A percentile compares a stretch with the other conserved stretches of the same genome.
phyloP scores from a whole-genome alignment of 805 yeast genomes.

The Kuraishia floccosa region DNA sequence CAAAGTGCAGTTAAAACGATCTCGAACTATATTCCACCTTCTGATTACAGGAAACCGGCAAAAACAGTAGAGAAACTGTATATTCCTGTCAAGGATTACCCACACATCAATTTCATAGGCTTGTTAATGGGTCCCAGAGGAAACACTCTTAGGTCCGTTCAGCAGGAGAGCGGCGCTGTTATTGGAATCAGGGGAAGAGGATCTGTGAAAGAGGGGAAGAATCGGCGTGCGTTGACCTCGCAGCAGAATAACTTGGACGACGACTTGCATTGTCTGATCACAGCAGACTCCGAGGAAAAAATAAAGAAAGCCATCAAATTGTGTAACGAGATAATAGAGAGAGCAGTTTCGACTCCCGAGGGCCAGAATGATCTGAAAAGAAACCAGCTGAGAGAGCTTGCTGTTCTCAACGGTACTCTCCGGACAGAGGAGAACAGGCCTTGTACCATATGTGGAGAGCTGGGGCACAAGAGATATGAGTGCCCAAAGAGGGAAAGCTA shows the following conservation, averaged over 20 bases:
- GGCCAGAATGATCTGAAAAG: slow-evolving; percentile 90
- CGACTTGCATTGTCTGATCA: slow-evolving; percentile 79
- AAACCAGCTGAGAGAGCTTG: slow-evolving; percentile 84
- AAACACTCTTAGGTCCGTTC: slow-evolving; percentile 69
- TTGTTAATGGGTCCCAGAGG: slow-evolving; percentile 92
- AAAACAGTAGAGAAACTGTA: slow-evolving; percentile 72
- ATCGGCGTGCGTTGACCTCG: slow-evolving; percentile 31
- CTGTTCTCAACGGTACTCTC: slow-evolving; percentile 88
- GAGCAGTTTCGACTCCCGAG: slow-evolving; percentile 81
- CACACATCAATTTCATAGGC: slow-evolving; percentile 90
- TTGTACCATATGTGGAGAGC: slow-evolving; percentile 54
- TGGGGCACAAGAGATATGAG: slow-evolving; percentile 53
- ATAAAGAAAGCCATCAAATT: slow-evolving; percentile 64
- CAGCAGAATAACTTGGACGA: slow-evolving; percentile 55
- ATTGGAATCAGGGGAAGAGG: slow-evolving; percentile 93
- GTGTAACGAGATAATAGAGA: slow-evolving; percentile 66
- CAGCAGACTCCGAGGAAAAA: slow-evolving; percentile 72
- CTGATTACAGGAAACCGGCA: slow-evolving; percentile 52
- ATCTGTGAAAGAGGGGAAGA: slow-evolving; percentile 86
- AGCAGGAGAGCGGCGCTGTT: slow-evolving; percentile 77
- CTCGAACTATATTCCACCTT: slow-evolving; percentile 74
- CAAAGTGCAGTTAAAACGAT: slow-evolving; percentile 60
- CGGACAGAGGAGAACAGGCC: slow-evolving; percentile 56
- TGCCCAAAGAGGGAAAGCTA: slow-evolving; percentile 47
- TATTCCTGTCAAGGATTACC: slow-evolving; percentile 78